phyloP scores from a whole-genome alignment of 208 protist genomes.

The Leishmania aethiopica region DNA sequence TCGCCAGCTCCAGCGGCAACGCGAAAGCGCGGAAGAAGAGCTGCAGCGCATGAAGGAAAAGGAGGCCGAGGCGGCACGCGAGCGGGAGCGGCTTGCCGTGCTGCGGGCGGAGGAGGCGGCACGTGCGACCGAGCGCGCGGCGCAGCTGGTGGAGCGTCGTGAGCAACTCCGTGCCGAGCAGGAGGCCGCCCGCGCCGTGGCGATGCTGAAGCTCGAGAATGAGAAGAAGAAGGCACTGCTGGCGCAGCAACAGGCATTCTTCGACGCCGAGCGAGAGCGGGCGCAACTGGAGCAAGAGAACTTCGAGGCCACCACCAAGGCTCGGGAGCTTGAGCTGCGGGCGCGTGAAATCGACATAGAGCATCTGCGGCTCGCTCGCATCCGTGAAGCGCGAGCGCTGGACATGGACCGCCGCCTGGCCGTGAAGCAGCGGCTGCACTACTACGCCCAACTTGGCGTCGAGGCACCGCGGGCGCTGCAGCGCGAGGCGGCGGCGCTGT shows the following conservation, averaged over 20 bases:
- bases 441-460: slow-evolving; percentile 45
- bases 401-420: slow-evolving; percentile 36
- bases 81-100: slow-evolving; percentile 38
- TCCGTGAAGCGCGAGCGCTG: slow-evolving; percentile 52
- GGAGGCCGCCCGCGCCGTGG: slow-evolving; percentile 47
- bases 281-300: slow-evolving; percentile 44
- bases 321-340: slow-evolving; percentile 49
- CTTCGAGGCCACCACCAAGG: slow-evolving; percentile 47
- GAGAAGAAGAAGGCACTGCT: slow-evolving; percentile 59
- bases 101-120: slow-evolving; percentile 42
- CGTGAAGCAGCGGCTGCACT: slow-evolving; percentile 44
- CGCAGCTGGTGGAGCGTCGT: slow-evolving; percentile 51
- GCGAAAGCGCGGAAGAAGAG: slow-evolving; percentile 39
- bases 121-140: slow-evolving; percentile 36
- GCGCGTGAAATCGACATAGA: slow-evolving; percentile 66
- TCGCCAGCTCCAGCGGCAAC: slow-evolving; percentile 38
- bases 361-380: slow-evolving; percentile 39
- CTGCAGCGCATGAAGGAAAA: slow-evolving; percentile 31
- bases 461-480: slow-evolving; percentile 28
- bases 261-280: slow-evolving; percentile 52
- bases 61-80: slow-evolving; percentile 32
- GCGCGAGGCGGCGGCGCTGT: slow-evolving; percentile 23
- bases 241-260: slow-evolving; percentile 42
- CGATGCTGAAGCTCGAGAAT: slow-evolving; percentile 61
- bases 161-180: slow-evolving; percentile 60